Evolutionary conservation across 257 asterid species (phyloP).

Genomic region (Oldenlandia corymbosa): DNA sequence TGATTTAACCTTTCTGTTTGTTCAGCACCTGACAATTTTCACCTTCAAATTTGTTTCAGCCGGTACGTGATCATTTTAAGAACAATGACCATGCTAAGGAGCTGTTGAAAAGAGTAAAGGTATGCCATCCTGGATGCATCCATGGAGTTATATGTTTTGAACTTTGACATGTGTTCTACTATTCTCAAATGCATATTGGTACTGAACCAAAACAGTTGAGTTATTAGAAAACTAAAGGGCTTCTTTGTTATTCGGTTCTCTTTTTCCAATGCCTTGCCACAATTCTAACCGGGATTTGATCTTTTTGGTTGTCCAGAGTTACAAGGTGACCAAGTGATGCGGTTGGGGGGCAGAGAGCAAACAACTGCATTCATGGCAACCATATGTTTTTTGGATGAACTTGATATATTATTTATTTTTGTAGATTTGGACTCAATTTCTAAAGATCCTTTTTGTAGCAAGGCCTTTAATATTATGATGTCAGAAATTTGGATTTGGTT

Average conservation of each 20-base stretch:
- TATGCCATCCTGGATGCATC: slow-evolving; percentile 23
- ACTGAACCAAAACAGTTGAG: not conserved
- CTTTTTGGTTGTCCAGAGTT: slow-evolving; percentile 46
- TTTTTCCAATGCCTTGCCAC: not conserved
- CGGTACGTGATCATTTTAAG: slow-evolving; percentile 77
- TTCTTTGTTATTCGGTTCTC: not conserved
- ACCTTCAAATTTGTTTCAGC: slow-evolving; percentile 42
- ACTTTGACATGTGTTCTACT: not conserved
- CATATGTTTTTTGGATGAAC: not conserved
- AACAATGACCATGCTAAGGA: slow-evolving; percentile 61
- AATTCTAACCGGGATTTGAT: not conserved
- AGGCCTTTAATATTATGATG: too few species aligned
- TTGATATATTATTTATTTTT: not conserved
- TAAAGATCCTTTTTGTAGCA: too few species aligned
- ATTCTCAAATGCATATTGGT: too few species aligned
- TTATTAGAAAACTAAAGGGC: not conserved
- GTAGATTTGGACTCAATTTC: not conserved
- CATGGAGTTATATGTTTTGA: not conserved
- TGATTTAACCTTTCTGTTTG: not conserved
- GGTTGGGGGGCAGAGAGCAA: not conserved
- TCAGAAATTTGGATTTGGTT: too few species aligned
- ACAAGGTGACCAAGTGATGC: slow-evolving; percentile 45
- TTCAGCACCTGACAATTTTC: slow-evolving; percentile 1
- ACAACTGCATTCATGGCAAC: too few species aligned
- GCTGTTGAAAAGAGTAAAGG: slow-evolving; percentile 69